Percentiles rank a stretch among this genome's conserved stretches.
Evolutionary conservation across 2,329 filamentous ascomycete genomes (phyloP).

Genomic region (Lachnellula subtilissima): DNA sequence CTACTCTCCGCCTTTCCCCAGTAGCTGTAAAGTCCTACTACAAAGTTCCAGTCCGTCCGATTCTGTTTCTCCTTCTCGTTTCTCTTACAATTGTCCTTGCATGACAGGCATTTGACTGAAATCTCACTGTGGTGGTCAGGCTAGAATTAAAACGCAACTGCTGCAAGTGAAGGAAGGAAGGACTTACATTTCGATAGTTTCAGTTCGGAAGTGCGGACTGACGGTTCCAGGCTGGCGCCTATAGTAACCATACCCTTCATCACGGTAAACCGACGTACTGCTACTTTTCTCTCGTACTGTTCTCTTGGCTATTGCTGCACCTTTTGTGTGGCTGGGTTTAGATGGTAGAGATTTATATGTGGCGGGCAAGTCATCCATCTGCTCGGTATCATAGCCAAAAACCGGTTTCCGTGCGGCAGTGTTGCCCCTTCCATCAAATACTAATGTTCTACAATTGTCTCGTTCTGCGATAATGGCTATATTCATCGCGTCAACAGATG

Average conservation of each 20-base stretch:
- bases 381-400: background rate
- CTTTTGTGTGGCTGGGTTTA: background rate
- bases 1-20: too few relatives aligned
- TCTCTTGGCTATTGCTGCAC: background rate
- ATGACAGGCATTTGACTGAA: background rate
- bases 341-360: background rate
- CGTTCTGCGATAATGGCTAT: background rate
- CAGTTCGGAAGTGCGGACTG: background rate
- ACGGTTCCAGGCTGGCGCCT: background rate
- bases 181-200: background rate
- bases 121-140: background rate
- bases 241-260: background rate
- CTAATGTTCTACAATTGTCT: background rate
- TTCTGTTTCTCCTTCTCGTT: background rate
- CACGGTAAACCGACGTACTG: background rate
- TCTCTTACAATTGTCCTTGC: background rate
- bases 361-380: background rate
- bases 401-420: background rate
- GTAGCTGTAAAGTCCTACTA: background rate
- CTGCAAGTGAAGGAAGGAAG: background rate
- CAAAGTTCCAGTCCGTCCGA: background rate
- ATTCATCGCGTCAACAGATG: background rate
- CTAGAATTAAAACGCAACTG: background rate
- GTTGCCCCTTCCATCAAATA: background rate
- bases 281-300: too few relatives aligned